phyloP scores from a whole-genome alignment of 2,329 filamentous ascomycete genomes.

The Ophiosphaerella korrae region DNA sequence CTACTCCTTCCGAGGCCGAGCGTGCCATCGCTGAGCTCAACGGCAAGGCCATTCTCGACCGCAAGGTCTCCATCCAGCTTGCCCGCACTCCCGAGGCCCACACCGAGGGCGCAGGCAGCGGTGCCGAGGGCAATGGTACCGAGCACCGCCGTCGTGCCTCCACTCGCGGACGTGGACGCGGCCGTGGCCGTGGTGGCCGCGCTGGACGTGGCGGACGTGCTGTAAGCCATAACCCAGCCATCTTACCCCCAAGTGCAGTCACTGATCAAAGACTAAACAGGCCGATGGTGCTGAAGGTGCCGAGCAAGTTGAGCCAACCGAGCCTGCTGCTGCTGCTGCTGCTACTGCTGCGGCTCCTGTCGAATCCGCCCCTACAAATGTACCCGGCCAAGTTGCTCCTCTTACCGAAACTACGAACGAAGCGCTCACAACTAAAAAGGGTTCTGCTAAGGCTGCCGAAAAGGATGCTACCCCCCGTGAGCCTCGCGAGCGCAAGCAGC shows the following conservation, averaged over 20 bases:
- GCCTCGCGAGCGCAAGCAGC: constrained; percentile 72
- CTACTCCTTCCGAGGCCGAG: constrained; percentile 91
- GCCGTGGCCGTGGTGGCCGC: constrained; percentile 65
- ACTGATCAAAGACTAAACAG: constrained; percentile 42
- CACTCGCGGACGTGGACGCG: constrained; percentile 61
- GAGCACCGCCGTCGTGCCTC: constrained; percentile 63
- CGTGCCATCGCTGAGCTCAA: constrained; percentile 94
- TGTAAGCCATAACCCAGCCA: constrained; percentile 55
- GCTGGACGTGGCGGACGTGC: constrained; percentile 67
- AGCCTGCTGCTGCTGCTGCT: constrained; percentile 43
- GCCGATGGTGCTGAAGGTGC: constrained; percentile 52
- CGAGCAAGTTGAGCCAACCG: constrained; percentile 52
- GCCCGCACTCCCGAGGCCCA: constrained; percentile 94
- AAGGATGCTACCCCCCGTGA: constrained; percentile 54
- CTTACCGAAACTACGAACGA: constrained; percentile 60
- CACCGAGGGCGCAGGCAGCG: constrained; percentile 74
- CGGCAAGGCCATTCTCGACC: constrained; percentile 95
- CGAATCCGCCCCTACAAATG: constrained; percentile 53
- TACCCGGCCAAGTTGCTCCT: constrained; percentile 57
- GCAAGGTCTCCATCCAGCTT: constrained; percentile 98
- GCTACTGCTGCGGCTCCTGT: constrained; percentile 18
- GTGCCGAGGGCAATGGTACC: constrained; percentile 74
- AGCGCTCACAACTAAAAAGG: constrained; percentile 60
- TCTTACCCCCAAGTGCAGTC: background rate
- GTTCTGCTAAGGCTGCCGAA: constrained; percentile 50